Base-by-base conservation (phyloP, 306 rosid genomes). In the Rosa rugosa region DNA sequence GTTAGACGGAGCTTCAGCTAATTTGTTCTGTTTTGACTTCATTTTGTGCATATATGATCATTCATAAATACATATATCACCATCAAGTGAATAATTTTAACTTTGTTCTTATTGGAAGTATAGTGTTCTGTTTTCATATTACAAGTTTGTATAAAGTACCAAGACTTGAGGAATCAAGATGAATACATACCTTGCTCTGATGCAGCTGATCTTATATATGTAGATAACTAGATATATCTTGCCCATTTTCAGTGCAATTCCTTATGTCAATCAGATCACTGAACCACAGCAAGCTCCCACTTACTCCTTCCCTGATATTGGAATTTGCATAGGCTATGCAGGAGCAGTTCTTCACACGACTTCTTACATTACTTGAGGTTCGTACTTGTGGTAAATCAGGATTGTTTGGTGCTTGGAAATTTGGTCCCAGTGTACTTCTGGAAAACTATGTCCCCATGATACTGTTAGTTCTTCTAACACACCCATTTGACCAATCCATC, bases 271-370 rank as follows among this genome's bases (percentile, higher is more conserved):
- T 10, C 73, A 85, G 46, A 11, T 85, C 67, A 22, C 70, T 31
- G 34, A 31, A 31, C 91, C 91, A 85, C 73, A 85, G 42, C 49
- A 83, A 64, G 80, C 88, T 85, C 20, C 88, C 88, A 71, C 78
- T 78, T 75, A 84, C 82, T 18, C 77, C 78, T 73, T 77, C 86
- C 34, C 16, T 59, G 65, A 23, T 23, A 59, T 59, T 11, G 54
- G 80, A 68, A 51, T 77, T 9, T 9, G 56, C 17, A 42, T 40
- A 75, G 27, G 60, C 79, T 18, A 22, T 62, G 23, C 79, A 75
- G 11, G 45, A 42, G 10, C 79, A 75, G 2, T 75, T 62, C 16
- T 10, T 18, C 41, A 27, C 4, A 75, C 9, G 8, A 14, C 12
- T 18, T 12, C 62, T 17, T 14, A 18, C 74, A 77, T n/a, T 67